These are phyloP conservation scores for Apiosordaria backusii DNA, from an alignment of 495 filamentous ascomycete genomes.

Conservation along the genomic window DNA sequence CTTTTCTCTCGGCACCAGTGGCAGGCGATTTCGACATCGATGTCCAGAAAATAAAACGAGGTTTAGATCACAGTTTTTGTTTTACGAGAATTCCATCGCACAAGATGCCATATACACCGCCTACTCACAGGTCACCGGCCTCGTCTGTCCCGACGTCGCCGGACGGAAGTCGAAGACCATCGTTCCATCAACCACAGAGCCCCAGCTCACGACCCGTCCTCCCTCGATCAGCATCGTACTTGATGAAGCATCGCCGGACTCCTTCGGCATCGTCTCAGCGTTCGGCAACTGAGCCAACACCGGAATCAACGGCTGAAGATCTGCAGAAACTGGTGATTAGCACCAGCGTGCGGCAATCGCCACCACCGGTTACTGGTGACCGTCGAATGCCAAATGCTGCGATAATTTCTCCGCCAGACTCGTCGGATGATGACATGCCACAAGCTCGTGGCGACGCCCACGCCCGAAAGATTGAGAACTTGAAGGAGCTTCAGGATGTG, in stretches of 20 bases:
- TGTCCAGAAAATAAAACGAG: not conserved
- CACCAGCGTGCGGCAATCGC: constrained; percentile 69
- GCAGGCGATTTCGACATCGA: not conserved
- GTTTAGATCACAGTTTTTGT: not conserved
- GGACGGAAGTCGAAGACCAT: constrained; percentile 55
- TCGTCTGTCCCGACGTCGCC: constrained; percentile 63
- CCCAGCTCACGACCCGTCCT: constrained; percentile 50
- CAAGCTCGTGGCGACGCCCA: constrained; percentile 33
- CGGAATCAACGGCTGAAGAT: constrained; percentile 46
- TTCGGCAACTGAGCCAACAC: constrained; percentile 36
- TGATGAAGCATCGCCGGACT: constrained; percentile 55
- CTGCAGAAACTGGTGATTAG: constrained; percentile 46
- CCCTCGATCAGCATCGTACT: constrained; percentile 73
- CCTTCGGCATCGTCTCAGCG: constrained; percentile 40
- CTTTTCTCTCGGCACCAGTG: not conserved
- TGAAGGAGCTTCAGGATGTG: constrained; percentile 78
- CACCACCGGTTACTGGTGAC: constrained; percentile 67
- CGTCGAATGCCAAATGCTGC: constrained; percentile 70
- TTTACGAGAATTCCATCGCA: not conserved
- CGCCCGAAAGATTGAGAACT: constrained; percentile 56
- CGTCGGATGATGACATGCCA: constrained; percentile 66
- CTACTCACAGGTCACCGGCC: constrained; percentile 74
- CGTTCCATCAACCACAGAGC: constrained; percentile 45
- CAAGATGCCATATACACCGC: constrained; percentile 92
- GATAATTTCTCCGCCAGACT: constrained; percentile 85